Conservation (phyloP, 768 basidiomycete genomes). For the Lactarius pseudohatsudake region DNA sequence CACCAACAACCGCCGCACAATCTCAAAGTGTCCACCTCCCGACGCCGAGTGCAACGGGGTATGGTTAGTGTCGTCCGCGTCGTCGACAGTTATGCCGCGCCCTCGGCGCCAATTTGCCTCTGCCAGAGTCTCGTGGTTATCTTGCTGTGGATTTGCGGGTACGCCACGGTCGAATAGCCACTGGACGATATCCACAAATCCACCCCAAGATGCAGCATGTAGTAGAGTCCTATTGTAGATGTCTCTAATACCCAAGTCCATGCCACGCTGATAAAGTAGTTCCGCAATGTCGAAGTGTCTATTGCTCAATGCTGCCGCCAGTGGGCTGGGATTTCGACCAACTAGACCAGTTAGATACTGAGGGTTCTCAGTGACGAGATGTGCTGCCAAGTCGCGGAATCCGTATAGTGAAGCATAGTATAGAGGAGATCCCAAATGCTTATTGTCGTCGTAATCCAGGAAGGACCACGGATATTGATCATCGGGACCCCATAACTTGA, state of each 20-base stretch:
- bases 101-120: too few species aligned
- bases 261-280: background rate
- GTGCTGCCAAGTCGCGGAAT: background rate
- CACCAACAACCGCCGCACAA: background rate
- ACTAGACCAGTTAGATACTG: background rate
- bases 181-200: background rate
- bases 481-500: too few species aligned
- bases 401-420: background rate
- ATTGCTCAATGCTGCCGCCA: background rate
- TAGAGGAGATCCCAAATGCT: background rate
- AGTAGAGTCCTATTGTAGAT: background rate
- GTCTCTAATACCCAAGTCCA: background rate
- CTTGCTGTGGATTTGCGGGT: background rate
- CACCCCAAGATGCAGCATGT: background rate
- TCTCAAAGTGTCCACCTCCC: background rate
- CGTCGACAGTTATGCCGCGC: background rate
- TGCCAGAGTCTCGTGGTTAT: background rate
- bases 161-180: background rate
- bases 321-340: background rate
- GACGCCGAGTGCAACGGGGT: background rate
- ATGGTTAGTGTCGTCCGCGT: background rate
- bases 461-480: too few species aligned
- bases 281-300: background rate
- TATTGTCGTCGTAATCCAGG: too few species aligned
- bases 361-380: background rate